Evolutionary conservation across 2,329 filamentous ascomycete species (phyloP).

Genomic region (Cladophialophora bantiana): DNA sequence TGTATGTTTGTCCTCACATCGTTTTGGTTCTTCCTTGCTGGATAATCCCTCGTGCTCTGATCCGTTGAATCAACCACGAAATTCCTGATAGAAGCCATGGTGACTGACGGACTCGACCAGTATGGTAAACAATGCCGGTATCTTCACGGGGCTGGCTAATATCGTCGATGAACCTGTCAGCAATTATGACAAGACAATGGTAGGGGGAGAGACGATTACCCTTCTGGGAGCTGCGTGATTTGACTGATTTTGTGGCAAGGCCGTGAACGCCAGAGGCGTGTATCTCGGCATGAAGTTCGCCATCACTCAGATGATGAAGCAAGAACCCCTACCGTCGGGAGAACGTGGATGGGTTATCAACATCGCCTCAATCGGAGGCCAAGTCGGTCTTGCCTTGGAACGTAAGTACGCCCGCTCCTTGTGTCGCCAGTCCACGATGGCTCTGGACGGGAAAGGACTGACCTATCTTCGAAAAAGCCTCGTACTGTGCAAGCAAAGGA

Average conservation of each 20-base stretch:
- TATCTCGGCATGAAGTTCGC: constrained; percentile 95
- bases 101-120: background rate
- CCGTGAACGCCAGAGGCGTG: constrained; percentile 94
- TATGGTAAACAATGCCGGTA: constrained; percentile 96
- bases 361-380: constrained; percentile 21
- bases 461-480: constrained; percentile 1
- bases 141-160: constrained; percentile 48
- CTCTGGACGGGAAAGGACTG: background rate
- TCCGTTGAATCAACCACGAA: background rate
- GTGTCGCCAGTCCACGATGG: background rate
- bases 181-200: constrained; percentile 89
- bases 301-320: constrained; percentile 52
- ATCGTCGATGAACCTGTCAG: constrained; percentile 46
- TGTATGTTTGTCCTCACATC: constrained; percentile 46
- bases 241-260: constrained; percentile 42
- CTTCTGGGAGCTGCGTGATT: background rate
- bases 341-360: constrained; percentile 54
- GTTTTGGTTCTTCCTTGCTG: background rate
- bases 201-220: background rate
- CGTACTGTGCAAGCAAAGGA: constrained; percentile 57
- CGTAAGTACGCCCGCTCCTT: background rate
- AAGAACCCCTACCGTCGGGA: constrained; percentile 38
- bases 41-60: background rate
- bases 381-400: constrained; percentile 13
- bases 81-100: background rate